These are phyloP conservation scores for Davidsoniella virescens DNA, from an alignment of 2,329 filamentous ascomycete genomes.

Conservation along the genomic window DNA sequence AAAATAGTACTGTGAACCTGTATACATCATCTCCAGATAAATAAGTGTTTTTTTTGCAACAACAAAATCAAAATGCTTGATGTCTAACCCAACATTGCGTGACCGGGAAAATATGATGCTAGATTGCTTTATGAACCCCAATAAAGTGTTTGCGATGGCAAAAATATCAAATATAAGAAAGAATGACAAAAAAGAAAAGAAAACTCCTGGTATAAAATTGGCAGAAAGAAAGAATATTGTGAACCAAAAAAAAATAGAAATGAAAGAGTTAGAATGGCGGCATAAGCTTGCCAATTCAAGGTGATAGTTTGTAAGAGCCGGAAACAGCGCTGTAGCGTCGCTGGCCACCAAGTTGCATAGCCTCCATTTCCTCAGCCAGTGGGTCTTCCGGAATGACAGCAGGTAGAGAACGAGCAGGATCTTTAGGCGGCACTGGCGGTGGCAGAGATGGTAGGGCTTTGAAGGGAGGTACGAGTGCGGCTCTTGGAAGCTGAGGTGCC, in stretches of 20 bases:
- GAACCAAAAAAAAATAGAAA: neutral
- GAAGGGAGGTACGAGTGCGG: neutral
- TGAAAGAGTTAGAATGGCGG: neutral
- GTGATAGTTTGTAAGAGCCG: constrained; percentile 8
- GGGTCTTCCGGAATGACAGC: constrained; percentile 11
- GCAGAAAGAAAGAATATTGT: too few species aligned
- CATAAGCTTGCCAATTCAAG: neutral
- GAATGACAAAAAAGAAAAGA: neutral
- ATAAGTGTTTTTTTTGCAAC: too few species aligned
- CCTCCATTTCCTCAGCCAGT: constrained; percentile 7
- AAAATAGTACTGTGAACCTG: too few species aligned
- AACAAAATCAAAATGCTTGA: too few species aligned
- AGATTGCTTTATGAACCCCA: neutral
- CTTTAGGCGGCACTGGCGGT: constrained; percentile 4
- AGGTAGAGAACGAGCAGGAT: constrained; percentile 2
- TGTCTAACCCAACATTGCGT: too few species aligned
- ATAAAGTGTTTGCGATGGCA: too few species aligned
- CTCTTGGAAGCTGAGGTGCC: neutral
- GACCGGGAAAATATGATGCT: too few species aligned
- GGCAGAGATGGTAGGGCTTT: neutral
- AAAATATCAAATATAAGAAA: neutral
- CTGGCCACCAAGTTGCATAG: neutral
- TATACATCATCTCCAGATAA: too few species aligned
- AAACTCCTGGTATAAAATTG: too few species aligned
- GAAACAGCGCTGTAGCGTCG: constrained; percentile 6